Conservation (phyloP, 2,329 filamentous ascomycete genomes). For the Cladosporium austrohemisphaericum region DNA sequence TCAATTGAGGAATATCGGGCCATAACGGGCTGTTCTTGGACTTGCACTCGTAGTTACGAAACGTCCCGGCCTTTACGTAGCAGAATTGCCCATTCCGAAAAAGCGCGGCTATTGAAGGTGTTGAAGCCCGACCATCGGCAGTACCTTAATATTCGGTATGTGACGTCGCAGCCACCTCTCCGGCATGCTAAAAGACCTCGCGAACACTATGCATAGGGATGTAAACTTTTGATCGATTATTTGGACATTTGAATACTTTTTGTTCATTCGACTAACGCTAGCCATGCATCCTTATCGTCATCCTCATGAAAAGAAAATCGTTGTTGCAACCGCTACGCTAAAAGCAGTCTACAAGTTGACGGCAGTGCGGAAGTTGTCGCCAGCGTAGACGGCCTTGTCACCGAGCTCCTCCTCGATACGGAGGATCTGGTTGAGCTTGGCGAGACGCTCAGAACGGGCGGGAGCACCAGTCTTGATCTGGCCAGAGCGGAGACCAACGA, state of each 20-base stretch:
- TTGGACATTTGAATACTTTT: constrained; percentile 13
- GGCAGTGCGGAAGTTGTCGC: constrained; percentile 83
- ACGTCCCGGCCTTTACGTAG: too few species aligned
- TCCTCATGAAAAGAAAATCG: constrained; percentile 9
- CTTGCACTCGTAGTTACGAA: too few species aligned
- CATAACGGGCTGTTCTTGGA: too few species aligned
- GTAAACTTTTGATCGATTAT: background rate
- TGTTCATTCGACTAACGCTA: constrained; percentile 14
- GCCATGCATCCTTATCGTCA: constrained; percentile 13
- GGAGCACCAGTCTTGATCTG: constrained; percentile 99
- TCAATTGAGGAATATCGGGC: too few species aligned
- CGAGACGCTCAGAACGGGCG: constrained; percentile 92
- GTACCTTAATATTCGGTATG: too few species aligned
- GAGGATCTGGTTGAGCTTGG: constrained; percentile 99
- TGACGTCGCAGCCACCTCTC: too few species aligned
- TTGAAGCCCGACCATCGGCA: too few species aligned
- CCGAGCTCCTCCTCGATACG: constrained; percentile 99
- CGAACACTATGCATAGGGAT: too few species aligned
- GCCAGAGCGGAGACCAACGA: constrained; percentile 90
- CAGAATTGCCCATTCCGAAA: too few species aligned
- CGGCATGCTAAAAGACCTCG: too few species aligned
- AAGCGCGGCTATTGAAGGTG: too few species aligned
- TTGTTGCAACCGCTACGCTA: background rate
- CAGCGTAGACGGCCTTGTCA: constrained; percentile 85
- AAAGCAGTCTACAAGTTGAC: constrained; percentile 67